A percentile compares a stretch with the other conserved stretches of the same genome.
Evolutionary conservation across 305 asterid species (phyloP).

Genomic region (Fraxinus latifolia): DNA sequence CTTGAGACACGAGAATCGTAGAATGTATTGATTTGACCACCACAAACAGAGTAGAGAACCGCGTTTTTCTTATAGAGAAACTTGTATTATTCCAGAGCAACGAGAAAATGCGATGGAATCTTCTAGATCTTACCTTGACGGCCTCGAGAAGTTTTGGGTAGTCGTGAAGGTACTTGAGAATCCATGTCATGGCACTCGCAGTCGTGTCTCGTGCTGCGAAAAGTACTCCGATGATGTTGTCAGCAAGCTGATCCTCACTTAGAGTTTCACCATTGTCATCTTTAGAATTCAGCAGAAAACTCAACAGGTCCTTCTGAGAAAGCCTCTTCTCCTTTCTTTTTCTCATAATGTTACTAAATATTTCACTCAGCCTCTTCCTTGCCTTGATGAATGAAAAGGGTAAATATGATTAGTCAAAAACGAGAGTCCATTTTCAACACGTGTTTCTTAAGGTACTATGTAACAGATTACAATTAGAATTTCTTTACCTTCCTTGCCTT

Average conservation of each 20-base stretch:
- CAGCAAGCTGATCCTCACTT: slow-evolving; percentile 65
- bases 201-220: slow-evolving; percentile 94
- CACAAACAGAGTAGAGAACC: background rate
- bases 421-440: background rate
- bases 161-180: slow-evolving; percentile 68
- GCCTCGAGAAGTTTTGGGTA: slow-evolving; percentile 53
- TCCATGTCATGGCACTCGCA: slow-evolving; percentile 85
- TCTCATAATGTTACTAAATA: slow-evolving; percentile 42
- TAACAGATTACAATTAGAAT: background rate
- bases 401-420: background rate
- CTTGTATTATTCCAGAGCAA: background rate
- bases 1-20: background rate
- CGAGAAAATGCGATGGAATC: background rate
- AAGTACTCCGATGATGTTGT: slow-evolving; percentile 83
- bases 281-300: slow-evolving; percentile 45
- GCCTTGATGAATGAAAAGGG: slow-evolving; percentile 41
- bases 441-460: background rate
- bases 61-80: background rate
- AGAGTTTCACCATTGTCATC: slow-evolving; percentile 48
- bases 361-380: slow-evolving; percentile 62
- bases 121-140: slow-evolving; percentile 48
- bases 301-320: slow-evolving; percentile 46
- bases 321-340: slow-evolving; percentile 53
- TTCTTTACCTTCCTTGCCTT: slow-evolving; percentile 55
- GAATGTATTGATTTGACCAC: background rate